Percentiles rank a stretch among this genome's conserved stretches.
Evolutionary conservation across 257 asterid species (phyloP).

Genomic region (Mentha longifolia): DNA sequence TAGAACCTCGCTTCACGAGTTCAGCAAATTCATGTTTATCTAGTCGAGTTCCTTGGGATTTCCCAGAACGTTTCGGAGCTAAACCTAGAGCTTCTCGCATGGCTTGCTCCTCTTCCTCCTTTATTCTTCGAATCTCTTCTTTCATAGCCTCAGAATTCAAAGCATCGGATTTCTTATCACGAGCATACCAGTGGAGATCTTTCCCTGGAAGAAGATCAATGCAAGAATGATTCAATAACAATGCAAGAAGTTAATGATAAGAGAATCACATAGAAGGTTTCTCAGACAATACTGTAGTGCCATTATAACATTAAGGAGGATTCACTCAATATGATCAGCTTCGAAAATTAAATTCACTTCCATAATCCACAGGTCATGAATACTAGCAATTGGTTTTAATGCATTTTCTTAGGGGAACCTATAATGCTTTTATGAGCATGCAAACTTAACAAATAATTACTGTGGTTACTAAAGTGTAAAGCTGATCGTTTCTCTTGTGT

Average conservation of each 20-base stretch:
- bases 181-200: conserved; percentile 90
- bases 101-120: conserved; percentile 99
- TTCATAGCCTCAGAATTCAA: conserved; percentile 61
- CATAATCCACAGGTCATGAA: neutral
- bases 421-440: neutral
- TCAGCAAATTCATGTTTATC: conserved; percentile 95
- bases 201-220: conserved; percentile 66
- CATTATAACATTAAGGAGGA: neutral
- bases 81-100: conserved; percentile 98
- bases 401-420: neutral
- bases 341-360: neutral
- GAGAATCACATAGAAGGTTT: neutral
- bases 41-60: conserved; percentile 68
- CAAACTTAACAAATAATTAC: neutral
- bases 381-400: neutral
- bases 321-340: neutral
- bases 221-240: neutral
- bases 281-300: conserved; percentile 2
- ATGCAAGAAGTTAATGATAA: neutral
- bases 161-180: conserved; percentile 64
- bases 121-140: conserved; percentile 85
- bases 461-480: neutral
- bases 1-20: conserved; percentile 89
- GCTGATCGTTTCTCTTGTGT: neutral
- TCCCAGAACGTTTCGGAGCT: conserved; percentile 84